Evolutionary conservation across 2,329 filamentous ascomycete species (phyloP).

Genomic region (Colletotrichum costaricense): DNA sequence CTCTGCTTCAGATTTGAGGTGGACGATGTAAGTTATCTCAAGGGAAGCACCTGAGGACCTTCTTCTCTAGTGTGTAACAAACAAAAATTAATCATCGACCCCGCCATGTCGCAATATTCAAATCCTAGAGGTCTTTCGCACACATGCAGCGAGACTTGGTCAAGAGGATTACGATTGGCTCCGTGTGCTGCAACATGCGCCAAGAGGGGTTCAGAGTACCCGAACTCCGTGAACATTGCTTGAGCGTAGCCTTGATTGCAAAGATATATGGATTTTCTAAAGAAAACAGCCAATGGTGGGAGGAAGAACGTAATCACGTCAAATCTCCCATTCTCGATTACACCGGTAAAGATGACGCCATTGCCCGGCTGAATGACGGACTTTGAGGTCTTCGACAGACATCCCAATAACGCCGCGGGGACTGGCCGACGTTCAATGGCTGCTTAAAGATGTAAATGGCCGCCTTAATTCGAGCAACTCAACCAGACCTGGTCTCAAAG

Average conservation of each 20-base stretch:
- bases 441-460: too few species aligned
- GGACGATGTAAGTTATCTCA: too few species aligned
- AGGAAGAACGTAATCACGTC: not conserved
- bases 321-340: not conserved
- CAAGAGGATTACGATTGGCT: not conserved
- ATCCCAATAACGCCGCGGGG: not conserved
- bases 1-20: too few species aligned
- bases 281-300: not conserved
- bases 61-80: too few species aligned
- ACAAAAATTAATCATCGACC: not conserved
- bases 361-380: not conserved
- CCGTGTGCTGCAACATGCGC: not conserved
- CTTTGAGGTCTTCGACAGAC: not conserved
- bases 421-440: too few species aligned
- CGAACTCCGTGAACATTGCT: not conserved
- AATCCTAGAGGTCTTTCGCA: not conserved
- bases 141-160: too few species aligned
- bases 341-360: not conserved
- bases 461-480: too few species aligned
- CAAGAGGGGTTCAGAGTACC: not conserved
- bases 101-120: conserved; percentile 21
- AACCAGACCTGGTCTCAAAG: too few species aligned
- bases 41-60: too few species aligned
- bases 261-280: not conserved
- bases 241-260: not conserved